Evolutionary conservation across 495 filamentous ascomycete genomes (phyloP), one percentile per base, ranked within the genome.

Genomic region (Penicillium subrubescens): DNA sequence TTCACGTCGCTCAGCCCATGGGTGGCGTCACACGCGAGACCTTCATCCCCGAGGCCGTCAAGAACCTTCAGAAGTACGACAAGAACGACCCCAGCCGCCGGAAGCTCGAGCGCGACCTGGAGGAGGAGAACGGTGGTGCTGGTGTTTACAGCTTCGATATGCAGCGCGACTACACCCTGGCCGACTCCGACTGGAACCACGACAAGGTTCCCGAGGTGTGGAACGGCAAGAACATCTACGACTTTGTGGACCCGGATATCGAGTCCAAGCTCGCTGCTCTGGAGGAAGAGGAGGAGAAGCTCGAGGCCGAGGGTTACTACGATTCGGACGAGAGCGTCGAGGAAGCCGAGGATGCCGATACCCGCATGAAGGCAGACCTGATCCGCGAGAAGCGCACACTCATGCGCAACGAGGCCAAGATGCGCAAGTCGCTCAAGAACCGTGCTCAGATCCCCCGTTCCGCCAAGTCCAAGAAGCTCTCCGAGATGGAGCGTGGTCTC

Each of bases 241-340:
- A 99, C 75, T 99, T 90, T 74, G 88, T 98, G 73, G 95, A 98
- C 68, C 94, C 95, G 0, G 95, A 99, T 62, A 98, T 99, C 76
- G 95, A 97, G 68, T 83, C 85, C 62, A 97, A 94, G 79, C 84
- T 99, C 43, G 88, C 88, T 31, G 92, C 93, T 50, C 83, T 99
- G 41, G 95, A 99, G 75, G 93, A 92, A 60, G 95, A 99, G 71
- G 95, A 99, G 71, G 94, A 97, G 78, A 88, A 88, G 59, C 84
- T 98, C 4, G 87, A 97, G 78, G 89, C 87, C 14, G 88, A 92
- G 39, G 93, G 93, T 50, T 94, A 87, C 82, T 95, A 96, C 77
- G 85, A 90, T 2, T 83, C 85, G 0, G 85, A 86, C 63, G 82
- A 86, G 73, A 79, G 84, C 61, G 75, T 92, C 55, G 91, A 91